Evolutionary conservation across 2,329 filamentous ascomycete species (phyloP).

Genomic region (Xylariaceae sp.): DNA sequence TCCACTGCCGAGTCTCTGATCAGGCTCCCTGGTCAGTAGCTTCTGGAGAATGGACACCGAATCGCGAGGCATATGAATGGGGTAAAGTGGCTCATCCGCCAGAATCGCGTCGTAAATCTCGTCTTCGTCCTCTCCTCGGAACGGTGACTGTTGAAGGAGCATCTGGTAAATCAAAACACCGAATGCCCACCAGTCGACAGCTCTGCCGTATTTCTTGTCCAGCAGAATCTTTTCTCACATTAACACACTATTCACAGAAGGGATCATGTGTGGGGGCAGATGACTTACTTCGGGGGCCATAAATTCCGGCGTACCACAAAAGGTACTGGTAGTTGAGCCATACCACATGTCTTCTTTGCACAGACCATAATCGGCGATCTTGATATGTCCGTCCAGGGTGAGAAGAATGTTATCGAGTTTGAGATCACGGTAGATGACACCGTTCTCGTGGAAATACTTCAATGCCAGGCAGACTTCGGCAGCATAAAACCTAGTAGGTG

Average conservation of each 20-base stretch:
- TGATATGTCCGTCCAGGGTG: conserved; percentile 94
- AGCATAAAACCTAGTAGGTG: conserved; percentile 71
- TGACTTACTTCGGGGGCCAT: conserved; percentile 88
- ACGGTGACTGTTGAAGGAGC: conserved; percentile 96
- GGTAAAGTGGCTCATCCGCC: conserved; percentile 93
- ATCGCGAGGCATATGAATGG: conserved; percentile 97
- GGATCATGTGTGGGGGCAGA: neutral
- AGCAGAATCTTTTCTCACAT: conserved; percentile 66
- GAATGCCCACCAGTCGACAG: conserved; percentile 99
- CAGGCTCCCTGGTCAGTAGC: conserved; percentile 89
- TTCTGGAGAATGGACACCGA: conserved; percentile 98
- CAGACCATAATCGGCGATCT: conserved; percentile 96
- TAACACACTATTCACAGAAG: conserved; percentile 24
- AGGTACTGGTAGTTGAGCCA: conserved; percentile 91
- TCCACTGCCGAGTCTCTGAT: conserved; percentile 84
- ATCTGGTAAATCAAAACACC: conserved; percentile 99
- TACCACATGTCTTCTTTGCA: conserved; percentile 99
- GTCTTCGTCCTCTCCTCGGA: conserved; percentile 97
- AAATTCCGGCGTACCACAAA: conserved; percentile 98
- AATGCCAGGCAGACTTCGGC: conserved; percentile 94
- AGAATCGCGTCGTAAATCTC: conserved; percentile 99
- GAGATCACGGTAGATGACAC: conserved; percentile 95
- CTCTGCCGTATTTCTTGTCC: conserved; percentile 96
- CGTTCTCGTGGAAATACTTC: conserved; percentile 99
- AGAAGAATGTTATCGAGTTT: conserved; percentile 91